Evolutionary conservation across 768 basidiomycete species (phyloP).

Genomic region (Mycena venus): DNA sequence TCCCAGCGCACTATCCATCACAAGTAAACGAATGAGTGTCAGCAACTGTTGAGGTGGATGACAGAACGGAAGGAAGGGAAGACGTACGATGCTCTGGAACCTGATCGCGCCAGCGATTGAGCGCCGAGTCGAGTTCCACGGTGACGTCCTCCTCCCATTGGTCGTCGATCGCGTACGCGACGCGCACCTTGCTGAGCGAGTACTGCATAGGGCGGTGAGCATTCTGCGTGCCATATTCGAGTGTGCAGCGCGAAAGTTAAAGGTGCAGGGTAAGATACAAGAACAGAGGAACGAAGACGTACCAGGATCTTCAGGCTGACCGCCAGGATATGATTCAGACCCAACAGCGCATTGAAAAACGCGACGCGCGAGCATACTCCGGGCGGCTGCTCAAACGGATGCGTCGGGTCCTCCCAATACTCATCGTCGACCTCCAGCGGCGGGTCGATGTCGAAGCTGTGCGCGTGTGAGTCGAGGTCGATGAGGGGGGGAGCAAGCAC

Average conservation of each 20-base stretch:
- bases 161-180: slow-evolving; percentile 60
- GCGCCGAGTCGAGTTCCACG: slow-evolving; percentile 78
- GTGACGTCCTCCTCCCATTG: slow-evolving; percentile 76
- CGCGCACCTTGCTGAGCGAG: slow-evolving; percentile 73
- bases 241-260: neutral
- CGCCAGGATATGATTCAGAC: slow-evolving; percentile 72
- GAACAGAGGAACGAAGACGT: neutral
- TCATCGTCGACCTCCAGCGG: slow-evolving; percentile 75
- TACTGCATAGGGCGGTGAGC: slow-evolving; percentile 55
- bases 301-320: slow-evolving; percentile 72
- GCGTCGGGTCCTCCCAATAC: slow-evolving; percentile 71
- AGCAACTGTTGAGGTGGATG: slow-evolving; percentile 25
- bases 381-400: slow-evolving; percentile 74
- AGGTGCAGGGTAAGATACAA: neutral
- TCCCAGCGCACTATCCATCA: slow-evolving; percentile 56
- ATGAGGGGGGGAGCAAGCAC: neutral
- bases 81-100: slow-evolving; percentile 57
- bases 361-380: slow-evolving; percentile 66
- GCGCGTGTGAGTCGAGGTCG: neutral
- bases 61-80: slow-evolving; percentile 67
- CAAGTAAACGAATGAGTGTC: neutral
- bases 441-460: slow-evolving; percentile 78
- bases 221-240: slow-evolving; percentile 32
- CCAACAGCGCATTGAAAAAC: slow-evolving; percentile 67
- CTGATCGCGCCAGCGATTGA: slow-evolving; percentile 78